phyloP scores from a whole-genome alignment of 2,329 filamentous ascomycete species.

The Pyrenochaeta sp. region DNA sequence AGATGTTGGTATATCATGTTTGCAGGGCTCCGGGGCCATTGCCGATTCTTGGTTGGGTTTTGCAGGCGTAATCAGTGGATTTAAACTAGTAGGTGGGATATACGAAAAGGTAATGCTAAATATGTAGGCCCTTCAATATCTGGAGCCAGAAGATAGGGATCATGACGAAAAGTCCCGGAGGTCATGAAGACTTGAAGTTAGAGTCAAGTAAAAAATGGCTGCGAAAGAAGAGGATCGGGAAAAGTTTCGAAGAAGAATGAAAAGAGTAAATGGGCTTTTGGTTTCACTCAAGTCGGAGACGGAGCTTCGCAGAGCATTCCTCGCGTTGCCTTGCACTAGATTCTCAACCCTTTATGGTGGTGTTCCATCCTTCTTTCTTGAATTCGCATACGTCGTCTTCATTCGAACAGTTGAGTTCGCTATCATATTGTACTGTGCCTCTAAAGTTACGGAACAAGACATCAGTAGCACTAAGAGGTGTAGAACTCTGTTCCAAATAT shows the following conservation, averaged over 20 bases:
- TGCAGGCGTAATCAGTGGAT: neutral
- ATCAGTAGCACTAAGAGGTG: conserved; percentile 11
- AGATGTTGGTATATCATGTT: neutral
- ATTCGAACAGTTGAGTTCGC: conserved; percentile 11
- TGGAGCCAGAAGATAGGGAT: too few species aligned
- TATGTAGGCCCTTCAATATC: too few species aligned
- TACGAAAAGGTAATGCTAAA: too few species aligned
- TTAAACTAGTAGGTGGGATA: too few species aligned
- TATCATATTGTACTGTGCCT: conserved; percentile 11
- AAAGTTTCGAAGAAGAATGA: neutral
- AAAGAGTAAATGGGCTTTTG: neutral
- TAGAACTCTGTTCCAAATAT: conserved; percentile 3
- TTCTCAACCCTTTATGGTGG: neutral
- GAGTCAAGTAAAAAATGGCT: too few species aligned
- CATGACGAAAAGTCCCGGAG: too few species aligned
- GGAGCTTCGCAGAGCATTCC: neutral
- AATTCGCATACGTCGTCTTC: conserved; percentile 13
- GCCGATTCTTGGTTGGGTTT: neutral
- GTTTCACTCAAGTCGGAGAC: neutral
- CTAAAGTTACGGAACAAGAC: conserved; percentile 11
- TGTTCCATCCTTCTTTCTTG: neutral
- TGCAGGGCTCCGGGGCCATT: neutral
- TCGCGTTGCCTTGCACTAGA: neutral
- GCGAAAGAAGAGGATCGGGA: neutral
- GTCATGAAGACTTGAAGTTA: too few species aligned